A percentile compares a stretch with the other conserved stretches of the same genome.
These are phyloP conservation scores for Aegilops speltoides DNA, from an alignment of 176 grass and related monocot genomes.

Conservation along the genomic window DNA sequence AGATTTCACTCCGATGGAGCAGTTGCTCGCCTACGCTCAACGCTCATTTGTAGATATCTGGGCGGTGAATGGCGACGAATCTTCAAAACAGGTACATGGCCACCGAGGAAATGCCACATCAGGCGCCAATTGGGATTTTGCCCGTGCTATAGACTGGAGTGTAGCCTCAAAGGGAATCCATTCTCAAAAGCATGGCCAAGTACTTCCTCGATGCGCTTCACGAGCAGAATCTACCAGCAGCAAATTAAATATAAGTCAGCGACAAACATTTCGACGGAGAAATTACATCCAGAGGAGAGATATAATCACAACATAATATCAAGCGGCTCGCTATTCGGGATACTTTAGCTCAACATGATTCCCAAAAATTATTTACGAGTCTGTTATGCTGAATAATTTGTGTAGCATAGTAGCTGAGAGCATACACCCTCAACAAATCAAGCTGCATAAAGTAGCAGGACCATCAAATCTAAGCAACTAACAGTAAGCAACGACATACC, in stretches of 20 bases:
- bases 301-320: not conserved
- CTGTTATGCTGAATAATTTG: not conserved
- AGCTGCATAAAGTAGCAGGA: not conserved
- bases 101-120: slow-evolving; percentile 14
- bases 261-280: not conserved
- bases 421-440: not conserved
- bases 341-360: no score
- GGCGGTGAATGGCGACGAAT: not conserved
- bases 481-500: slow-evolving; percentile 41
- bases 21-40: not conserved
- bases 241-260: slow-evolving; percentile 24
- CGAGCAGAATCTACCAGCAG: slow-evolving; percentile 69
- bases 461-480: not conserved
- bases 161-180: slow-evolving; percentile 58
- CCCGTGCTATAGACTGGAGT: slow-evolving; percentile 64
- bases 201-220: slow-evolving; percentile 94
- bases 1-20: not conserved
- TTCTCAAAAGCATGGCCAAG: slow-evolving; percentile 91
- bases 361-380: not conserved
- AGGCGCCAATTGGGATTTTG: not conserved
- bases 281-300: not conserved
- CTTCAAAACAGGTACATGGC: slow-evolving; percentile 16
- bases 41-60: not conserved
- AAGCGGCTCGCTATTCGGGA: no score
- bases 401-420: not conserved